Percentiles rank a stretch among this genome's conserved stretches.
Evolutionary conservation across 2,329 filamentous ascomycete species (phyloP).

Genomic region (Penicillium frequentans): DNA sequence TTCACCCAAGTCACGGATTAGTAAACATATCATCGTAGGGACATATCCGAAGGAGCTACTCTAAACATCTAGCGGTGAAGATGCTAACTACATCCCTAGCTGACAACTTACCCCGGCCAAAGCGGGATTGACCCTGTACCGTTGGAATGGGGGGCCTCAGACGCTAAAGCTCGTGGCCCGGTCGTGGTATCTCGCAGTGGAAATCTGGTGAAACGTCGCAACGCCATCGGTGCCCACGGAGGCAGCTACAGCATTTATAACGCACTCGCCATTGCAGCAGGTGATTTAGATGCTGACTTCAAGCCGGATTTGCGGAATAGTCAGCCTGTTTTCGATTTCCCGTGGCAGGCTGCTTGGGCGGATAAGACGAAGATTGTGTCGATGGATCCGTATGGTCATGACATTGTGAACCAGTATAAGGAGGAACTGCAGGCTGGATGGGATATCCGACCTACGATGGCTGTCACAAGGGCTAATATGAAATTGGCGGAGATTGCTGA

Average conservation of each 20-base stretch:
- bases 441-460: slow-evolving; percentile 87
- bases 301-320: slow-evolving; percentile 79
- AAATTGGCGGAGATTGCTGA: slow-evolving; percentile 93
- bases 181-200: slow-evolving; percentile 68
- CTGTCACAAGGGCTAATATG: slow-evolving; percentile 91
- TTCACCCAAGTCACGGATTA: slow-evolving; percentile 26
- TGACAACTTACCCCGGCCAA: slow-evolving; percentile 80
- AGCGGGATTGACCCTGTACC: slow-evolving; percentile 3
- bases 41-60: not conserved
- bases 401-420: slow-evolving; percentile 77
- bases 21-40: slow-evolving; percentile 38
- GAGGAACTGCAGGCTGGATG: slow-evolving; percentile 68
- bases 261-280: slow-evolving; percentile 86
- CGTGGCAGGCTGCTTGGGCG: slow-evolving; percentile 85
- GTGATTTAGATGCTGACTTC: slow-evolving; percentile 81
- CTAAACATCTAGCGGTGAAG: too few species aligned
- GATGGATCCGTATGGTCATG: slow-evolving; percentile 92
- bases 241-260: slow-evolving; percentile 97
- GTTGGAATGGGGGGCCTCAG: slow-evolving; percentile 2
- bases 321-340: slow-evolving; percentile 85
- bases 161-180: slow-evolving; percentile 62
- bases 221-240: slow-evolving; percentile 70
- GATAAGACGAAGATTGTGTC: slow-evolving; percentile 93
- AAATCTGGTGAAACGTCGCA: slow-evolving; percentile 34
- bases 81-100: slow-evolving; percentile 22